A percentile compares a stretch with the other conserved stretches of the same genome.
Evolutionary conservation across 352 stramenopile genomes (phyloP).

Genomic region (Thalassiosira hispida): DNA sequence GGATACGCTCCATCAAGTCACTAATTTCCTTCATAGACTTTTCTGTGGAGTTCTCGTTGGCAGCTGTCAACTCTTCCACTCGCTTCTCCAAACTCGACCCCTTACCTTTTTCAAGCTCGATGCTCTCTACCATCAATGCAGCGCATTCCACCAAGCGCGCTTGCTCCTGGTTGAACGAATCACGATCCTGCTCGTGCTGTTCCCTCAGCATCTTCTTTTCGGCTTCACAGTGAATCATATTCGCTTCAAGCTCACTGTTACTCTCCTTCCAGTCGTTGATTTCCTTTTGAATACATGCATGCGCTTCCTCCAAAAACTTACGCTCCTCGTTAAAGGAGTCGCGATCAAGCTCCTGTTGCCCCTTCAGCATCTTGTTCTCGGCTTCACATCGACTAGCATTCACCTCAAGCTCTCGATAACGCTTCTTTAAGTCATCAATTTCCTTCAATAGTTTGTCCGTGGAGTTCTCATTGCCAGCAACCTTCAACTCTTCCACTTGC

Average conservation of each 20-base stretch:
- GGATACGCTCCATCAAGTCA: not conserved
- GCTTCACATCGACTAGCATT: not conserved
- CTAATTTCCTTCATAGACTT: too few species aligned
- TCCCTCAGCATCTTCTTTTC: constrained; percentile 13
- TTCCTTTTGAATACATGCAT: constrained; percentile 2
- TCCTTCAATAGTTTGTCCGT: constrained; percentile 12
- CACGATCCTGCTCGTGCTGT: constrained; percentile 3
- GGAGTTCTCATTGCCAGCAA: constrained; percentile 12
- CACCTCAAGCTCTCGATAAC: constrained; percentile 11
- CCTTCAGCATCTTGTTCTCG: constrained; percentile 8
- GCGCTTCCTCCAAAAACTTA: constrained; percentile 1
- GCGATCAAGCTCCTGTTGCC: not conserved
- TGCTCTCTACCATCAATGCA: constrained; percentile 4
- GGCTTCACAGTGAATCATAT: constrained; percentile 4
- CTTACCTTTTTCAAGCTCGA: constrained; percentile 4
- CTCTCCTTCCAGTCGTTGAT: too few species aligned
- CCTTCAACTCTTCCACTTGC: constrained; percentile 37
- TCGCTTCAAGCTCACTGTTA: not conserved
- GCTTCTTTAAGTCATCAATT: constrained; percentile 22
- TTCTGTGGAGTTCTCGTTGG: too few species aligned
- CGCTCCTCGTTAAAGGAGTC: constrained; percentile 10
- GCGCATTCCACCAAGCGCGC: not conserved
- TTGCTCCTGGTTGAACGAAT: constrained; percentile 8
- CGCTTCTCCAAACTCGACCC: too few species aligned
- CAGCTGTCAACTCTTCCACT: too few species aligned